Base-by-base conservation (phyloP, 1,284 basidiomycete species). In the Rhodotorula sp. region DNA sequence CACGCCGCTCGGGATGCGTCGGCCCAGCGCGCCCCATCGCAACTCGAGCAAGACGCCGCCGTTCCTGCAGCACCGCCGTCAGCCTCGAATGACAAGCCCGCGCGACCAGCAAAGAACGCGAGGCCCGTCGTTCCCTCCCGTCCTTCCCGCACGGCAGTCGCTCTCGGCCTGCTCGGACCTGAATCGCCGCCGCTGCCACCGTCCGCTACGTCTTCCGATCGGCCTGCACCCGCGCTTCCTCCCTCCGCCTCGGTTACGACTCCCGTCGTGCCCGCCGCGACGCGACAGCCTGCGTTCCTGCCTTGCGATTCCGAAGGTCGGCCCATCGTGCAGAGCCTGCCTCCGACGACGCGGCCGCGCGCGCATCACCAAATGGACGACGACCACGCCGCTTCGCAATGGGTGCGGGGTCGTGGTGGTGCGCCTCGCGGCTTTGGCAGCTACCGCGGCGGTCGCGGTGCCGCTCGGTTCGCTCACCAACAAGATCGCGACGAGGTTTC, bases 221-320 rank as follows among this genome's bases (percentile, higher is more conserved):
- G 55, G 5, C 60, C 68, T 16, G n/a, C 19, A 31, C n/a, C 69
- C 49, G 58, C 59, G 2, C 56, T 60, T 12, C 43, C 56, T 5
- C 16, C 61, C 1, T 34, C 47, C 47, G 47, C 50, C 14, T 48
- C 72, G 65, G 31, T 54, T 21, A 80, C 83, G 54, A 78, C 86
- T 85, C 43, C 60, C 16, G 21, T 55, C 26, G 59, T 55, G 68
- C 60, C 60, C 73, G 54, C 23, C 48, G 62, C 87, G 88, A 71
- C 85, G 85, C 34, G 88, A 87, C 54, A 87, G 89, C 57, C 89
- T 26, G 43, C 38, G 16, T 67, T 59, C 68, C 56, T 64, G 64
- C 55, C 31, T 31, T 49, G 48, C 66, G 57, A 62, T 43, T 28
- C 45, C 10, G 18, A 57, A 28, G 62, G 62, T 8, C 34, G 38